These are phyloP conservation scores for Phytophthora rubi DNA, from an alignment of 352 stramenopile genomes.

Conservation along the genomic window DNA sequence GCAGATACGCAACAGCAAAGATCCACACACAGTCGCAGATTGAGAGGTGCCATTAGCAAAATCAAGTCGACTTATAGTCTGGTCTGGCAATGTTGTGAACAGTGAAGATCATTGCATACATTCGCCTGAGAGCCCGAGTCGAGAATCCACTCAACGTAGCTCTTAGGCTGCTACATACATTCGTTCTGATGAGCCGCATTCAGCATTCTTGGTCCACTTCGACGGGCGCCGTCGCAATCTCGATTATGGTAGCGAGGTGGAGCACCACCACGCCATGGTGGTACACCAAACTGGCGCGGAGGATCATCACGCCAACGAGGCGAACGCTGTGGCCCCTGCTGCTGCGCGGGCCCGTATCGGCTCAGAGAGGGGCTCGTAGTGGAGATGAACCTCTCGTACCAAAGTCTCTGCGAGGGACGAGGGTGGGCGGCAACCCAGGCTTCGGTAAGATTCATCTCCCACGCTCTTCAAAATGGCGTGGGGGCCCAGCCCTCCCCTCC, in stretches of 20 bases:
- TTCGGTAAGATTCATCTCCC: not conserved
- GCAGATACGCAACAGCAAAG: not conserved
- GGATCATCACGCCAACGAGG: not conserved
- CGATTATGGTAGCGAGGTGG: not conserved
- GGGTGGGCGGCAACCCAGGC: not conserved
- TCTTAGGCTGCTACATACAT: not conserved
- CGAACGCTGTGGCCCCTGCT: not conserved
- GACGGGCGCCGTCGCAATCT: not conserved
- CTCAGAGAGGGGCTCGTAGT: not conserved
- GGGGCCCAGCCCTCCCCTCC: no score
- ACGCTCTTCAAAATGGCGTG: not conserved
- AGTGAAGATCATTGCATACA: not conserved
- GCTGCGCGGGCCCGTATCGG: not conserved
- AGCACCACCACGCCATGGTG: no score
- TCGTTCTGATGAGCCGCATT: not conserved
- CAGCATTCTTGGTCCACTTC: not conserved
- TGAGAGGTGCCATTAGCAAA: not conserved
- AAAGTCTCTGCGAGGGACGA: not conserved
- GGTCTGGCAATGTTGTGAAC: not conserved
- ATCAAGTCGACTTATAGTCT: not conserved
- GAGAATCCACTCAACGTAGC: not conserved
- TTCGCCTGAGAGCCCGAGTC: not conserved
- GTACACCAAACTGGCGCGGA: not conserved
- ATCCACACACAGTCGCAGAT: not conserved
- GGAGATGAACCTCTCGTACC: not conserved